Conservation (phyloP, 2,329 filamentous ascomycete genomes). For the Myotisia sp. region DNA sequence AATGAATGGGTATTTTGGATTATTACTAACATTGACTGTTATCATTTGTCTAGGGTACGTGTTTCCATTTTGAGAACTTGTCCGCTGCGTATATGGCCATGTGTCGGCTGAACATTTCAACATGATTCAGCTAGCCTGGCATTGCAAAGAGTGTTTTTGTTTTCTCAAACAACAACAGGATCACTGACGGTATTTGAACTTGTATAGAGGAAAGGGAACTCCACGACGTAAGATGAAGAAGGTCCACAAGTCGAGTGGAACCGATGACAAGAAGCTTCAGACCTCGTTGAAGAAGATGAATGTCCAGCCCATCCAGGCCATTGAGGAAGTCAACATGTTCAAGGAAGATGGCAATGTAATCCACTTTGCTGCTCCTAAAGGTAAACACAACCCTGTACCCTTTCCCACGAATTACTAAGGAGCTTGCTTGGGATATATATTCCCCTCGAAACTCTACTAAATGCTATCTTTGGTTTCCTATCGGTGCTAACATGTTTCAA, state of each 20-base stretch:
- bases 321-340: constrained; percentile 99
- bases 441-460: too few species aligned
- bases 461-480: not conserved
- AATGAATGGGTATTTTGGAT: not conserved
- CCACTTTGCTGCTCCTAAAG: constrained; percentile 95
- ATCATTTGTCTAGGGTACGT: not conserved
- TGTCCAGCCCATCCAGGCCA: constrained; percentile 96
- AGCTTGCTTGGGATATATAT: too few species aligned
- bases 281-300: constrained; percentile 97
- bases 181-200: constrained; percentile 1
- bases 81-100: too few species aligned
- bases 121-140: too few species aligned
- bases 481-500: constrained; percentile 3
- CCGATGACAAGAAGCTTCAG: constrained; percentile 99
- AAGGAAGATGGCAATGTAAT: constrained; percentile 99
- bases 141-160: too few species aligned
- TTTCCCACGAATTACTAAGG: too few species aligned
- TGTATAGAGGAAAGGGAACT: constrained; percentile 79
- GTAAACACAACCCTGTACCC: too few species aligned
- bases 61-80: not conserved
- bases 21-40: too few species aligned
- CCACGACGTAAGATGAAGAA: constrained; percentile 98
- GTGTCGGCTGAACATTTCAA: too few species aligned
- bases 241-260: constrained; percentile 78
- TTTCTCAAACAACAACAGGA: not conserved